Evolutionary conservation across 2,329 filamentous ascomycete species (phyloP).

Genomic region (Rosellinia necatrix): DNA sequence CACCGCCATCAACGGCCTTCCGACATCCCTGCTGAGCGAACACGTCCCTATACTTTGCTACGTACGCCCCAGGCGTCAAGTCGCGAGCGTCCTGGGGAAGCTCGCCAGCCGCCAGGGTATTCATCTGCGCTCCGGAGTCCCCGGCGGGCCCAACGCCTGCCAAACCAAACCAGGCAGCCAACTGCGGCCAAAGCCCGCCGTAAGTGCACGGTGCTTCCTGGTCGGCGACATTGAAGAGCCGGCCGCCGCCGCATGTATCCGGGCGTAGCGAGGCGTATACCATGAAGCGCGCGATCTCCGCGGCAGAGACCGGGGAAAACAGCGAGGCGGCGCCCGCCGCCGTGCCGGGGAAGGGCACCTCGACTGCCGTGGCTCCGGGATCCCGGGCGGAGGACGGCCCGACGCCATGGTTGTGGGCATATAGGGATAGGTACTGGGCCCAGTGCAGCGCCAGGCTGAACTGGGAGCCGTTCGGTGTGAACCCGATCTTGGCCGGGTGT

Average conservation of each 20-base stretch:
- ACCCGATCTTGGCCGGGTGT: conserved; percentile 35
- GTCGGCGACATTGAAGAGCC: conserved; percentile 44
- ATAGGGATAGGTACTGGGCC: conserved; percentile 47
- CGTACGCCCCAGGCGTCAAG: conserved; percentile 39
- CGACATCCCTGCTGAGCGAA: conserved; percentile 36
- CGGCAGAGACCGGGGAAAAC: conserved; percentile 42
- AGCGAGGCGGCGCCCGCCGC: conserved; percentile 31
- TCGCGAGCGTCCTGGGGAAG: not conserved
- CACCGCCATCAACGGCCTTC: conserved; percentile 40
- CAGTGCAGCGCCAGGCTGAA: conserved; percentile 46
- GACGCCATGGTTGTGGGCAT: conserved; percentile 37
- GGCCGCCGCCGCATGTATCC: conserved; percentile 34
- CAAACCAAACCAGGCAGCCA: conserved; percentile 42
- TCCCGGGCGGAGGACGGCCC: not conserved
- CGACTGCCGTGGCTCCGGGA: conserved; percentile 2
- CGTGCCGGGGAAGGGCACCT: conserved; percentile 41
- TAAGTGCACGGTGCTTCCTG: conserved; percentile 34
- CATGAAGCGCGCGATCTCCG: conserved; percentile 37
- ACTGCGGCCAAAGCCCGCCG: conserved; percentile 39
- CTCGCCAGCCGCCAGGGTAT: conserved; percentile 3
- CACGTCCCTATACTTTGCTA: conserved; percentile 36
- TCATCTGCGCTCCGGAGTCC: not conserved
- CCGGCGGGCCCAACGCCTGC: conserved; percentile 32
- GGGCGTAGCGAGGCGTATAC: conserved; percentile 40
- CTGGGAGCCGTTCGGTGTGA: conserved; percentile 45